Conservation (phyloP, 148 eudicot species). For the Silene conica region DNA sequence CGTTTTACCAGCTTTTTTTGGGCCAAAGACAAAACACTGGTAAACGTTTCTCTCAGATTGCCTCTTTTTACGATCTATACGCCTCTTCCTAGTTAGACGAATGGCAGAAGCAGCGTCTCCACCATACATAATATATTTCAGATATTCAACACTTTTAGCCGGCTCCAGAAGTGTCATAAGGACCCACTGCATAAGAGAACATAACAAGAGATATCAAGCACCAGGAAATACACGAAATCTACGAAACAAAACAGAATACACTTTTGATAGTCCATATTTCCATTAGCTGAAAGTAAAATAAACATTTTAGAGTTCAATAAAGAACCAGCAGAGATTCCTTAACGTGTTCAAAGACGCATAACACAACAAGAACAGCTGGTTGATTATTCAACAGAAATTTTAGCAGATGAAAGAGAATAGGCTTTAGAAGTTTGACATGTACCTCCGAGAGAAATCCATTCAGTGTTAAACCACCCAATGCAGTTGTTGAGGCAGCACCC, state of each 20-base stretch:
- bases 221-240: not conserved
- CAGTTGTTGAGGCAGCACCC: slow-evolving; percentile 71
- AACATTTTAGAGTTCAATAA: not conserved
- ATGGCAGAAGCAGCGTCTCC: slow-evolving; percentile 83
- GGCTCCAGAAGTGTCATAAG: slow-evolving; percentile 93
- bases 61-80: slow-evolving; percentile 75
- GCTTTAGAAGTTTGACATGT: slow-evolving; percentile 3
- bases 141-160: slow-evolving; percentile 72
- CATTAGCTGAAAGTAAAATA: not conserved
- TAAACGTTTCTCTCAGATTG: slow-evolving; percentile 81
- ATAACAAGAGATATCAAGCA: slow-evolving; percentile 7
- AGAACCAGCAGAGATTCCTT: not conserved
- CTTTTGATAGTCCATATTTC: not conserved
- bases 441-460: slow-evolving; percentile 90
- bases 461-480: slow-evolving; percentile 62
- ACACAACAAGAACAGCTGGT: not conserved
- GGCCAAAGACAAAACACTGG: slow-evolving; percentile 96
- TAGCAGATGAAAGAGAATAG: not conserved
- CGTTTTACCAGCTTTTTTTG: slow-evolving; percentile 80
- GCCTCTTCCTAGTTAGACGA: slow-evolving; percentile 72
- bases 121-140: slow-evolving; percentile 75
- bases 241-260: not conserved
- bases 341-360: not conserved
- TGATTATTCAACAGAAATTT: not conserved
- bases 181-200: slow-evolving; percentile 65